Base-by-base conservation (phyloP, 2,329 filamentous ascomycete species). In the Acephala macrosclerotiorum region DNA sequence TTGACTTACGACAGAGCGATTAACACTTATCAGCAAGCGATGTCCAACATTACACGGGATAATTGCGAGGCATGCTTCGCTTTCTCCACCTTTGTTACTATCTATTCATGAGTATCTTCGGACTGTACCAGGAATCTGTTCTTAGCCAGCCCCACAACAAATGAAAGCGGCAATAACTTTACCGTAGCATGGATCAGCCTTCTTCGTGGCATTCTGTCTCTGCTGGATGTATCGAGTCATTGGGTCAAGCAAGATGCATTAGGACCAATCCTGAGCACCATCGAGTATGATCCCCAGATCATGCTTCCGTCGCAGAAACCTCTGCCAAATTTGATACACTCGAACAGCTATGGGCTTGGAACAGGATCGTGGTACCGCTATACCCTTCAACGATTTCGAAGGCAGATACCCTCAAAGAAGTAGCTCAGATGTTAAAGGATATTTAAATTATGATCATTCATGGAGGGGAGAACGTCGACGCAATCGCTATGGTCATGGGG, bases 41-140 rank as follows among this genome's bases (percentile, higher is more conserved):
- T 69, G 14, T 26, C 35, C 14, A 65, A 60, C 22, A 59, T 66
- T 22, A 66, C 40, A 18, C 33, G 22, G 12, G 20, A 42, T n/a
- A 68, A 69, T 36, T 64, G 67, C 38, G 51, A 69, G 18, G 67
- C 67, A 7, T 68, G 62, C 40, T 64, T 53, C 35, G 59, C 63
- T 4, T 67, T 66, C 45, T 59, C 56, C 38, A 42, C 55, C 22
- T 51, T 66, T n/a, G 55, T 68, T 12, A 40, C 61, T 26, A 26
- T 64, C 20, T 67, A 64, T 35, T 59, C 61, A 29, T 69, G 61
- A 59, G 57, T 57, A n/a, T 61, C 62, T 26, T 49, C 60, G 47
- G 61, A 66, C 25, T 20, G 51, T 12, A 40, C 58, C 3, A 47
- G 53, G 4, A 58, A 56, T 45, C 40, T 69, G n/a, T 67, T 67